phyloP scores from a whole-genome alignment of 371 early-diverging fungal species.

The Mortierella sp. region DNA sequence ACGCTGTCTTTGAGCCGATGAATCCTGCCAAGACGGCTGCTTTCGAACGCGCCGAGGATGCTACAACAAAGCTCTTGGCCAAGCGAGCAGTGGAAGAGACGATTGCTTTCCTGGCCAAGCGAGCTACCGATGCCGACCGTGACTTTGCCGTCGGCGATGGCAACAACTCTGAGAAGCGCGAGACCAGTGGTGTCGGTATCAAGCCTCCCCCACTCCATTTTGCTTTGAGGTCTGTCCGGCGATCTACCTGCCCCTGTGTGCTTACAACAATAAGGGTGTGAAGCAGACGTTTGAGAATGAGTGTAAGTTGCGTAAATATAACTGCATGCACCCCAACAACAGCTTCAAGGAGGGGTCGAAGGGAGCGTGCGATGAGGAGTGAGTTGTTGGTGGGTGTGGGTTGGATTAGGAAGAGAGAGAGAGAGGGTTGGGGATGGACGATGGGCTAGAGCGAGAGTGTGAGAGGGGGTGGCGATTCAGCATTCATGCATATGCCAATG shows the following conservation, averaged over 20 bases:
- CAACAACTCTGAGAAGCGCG: neutral
- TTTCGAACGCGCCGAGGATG: neutral
- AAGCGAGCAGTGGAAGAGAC: neutral
- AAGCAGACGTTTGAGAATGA: neutral
- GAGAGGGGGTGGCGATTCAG: too few relatives aligned
- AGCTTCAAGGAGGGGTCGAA: neutral
- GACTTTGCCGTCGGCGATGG: neutral
- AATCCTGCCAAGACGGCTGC: neutral
- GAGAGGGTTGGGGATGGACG: neutral
- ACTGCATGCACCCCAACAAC: neutral
- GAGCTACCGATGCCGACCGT: neutral
- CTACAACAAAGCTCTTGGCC: neutral
- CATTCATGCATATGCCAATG: too few relatives aligned
- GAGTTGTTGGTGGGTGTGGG: neutral
- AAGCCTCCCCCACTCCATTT: neutral
- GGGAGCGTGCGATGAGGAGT: neutral
- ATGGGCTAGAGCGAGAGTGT: too few relatives aligned
- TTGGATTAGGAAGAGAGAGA: neutral
- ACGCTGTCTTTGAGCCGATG: neutral
- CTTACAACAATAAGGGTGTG: neutral
- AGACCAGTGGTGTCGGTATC: neutral
- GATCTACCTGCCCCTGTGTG: neutral
- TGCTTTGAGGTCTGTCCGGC: neutral
- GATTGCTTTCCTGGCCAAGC: neutral
- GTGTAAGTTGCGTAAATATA: neutral